phyloP scores from a whole-genome alignment of 2,329 filamentous ascomycete genomes.

The Emmonsiellopsis sp. region DNA sequence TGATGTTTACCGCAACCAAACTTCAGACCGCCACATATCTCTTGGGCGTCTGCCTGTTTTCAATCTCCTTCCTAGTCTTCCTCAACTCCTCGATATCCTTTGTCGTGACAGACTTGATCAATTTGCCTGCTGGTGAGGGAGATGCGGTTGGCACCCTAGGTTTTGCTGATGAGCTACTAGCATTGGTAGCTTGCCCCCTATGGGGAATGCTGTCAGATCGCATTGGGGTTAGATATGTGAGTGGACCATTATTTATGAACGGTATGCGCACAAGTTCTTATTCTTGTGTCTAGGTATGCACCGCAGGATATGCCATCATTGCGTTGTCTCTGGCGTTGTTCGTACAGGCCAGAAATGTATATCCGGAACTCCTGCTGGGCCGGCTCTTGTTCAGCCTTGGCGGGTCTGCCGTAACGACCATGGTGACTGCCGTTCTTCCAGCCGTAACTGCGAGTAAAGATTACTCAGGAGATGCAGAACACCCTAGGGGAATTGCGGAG shows the following conservation, averaged over 20 bases:
- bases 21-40: slow-evolving; percentile 51
- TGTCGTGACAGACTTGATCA: slow-evolving; percentile 54
- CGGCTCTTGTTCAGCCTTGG: slow-evolving; percentile 82
- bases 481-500: slow-evolving; percentile 4
- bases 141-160: slow-evolving; percentile 49
- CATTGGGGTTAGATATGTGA: slow-evolving; percentile 38
- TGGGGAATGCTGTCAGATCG: slow-evolving; percentile 43
- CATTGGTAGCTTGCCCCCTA: slow-evolving; percentile 37
- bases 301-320: slow-evolving; percentile 73
- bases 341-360: slow-evolving; percentile 78
- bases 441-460: slow-evolving; percentile 41
- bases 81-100: slow-evolving; percentile 56
- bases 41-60: slow-evolving; percentile 53
- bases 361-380: slow-evolving; percentile 77
- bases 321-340: slow-evolving; percentile 67
- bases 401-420: slow-evolving; percentile 87
- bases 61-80: slow-evolving; percentile 57
- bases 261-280: slow-evolving; percentile 5
- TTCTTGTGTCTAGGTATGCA: slow-evolving; percentile 36
- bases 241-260: slow-evolving; percentile 9
- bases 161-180: slow-evolving; percentile 41
- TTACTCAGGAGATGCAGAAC: slow-evolving; percentile 13
- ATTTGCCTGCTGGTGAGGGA: slow-evolving; percentile 45
- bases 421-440: slow-evolving; percentile 93
- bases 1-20: slow-evolving; percentile 47